Base-by-base conservation (phyloP, 768 basidiomycete species). In the Podaxis sp. region DNA sequence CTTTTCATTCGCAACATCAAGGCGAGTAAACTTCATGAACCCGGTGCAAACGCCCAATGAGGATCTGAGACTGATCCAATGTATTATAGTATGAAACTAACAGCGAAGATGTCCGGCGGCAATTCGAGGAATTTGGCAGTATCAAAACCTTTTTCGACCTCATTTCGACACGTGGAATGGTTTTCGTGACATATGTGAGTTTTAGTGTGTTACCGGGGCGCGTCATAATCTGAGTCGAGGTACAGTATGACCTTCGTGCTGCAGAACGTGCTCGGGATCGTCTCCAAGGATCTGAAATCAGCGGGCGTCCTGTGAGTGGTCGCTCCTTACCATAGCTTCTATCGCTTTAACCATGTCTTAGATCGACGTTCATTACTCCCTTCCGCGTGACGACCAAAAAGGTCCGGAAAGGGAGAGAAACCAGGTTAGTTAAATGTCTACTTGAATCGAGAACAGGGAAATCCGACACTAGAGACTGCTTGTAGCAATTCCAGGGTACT, bases 291-390 rank as follows among this genome's bases (percentile, higher is more conserved):
- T 90, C 88, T 54, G 87, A 91, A 72, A 90, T 99, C 58, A 89
- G 87, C 65, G 91, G 92, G 13, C 84, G 97, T 67, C 90, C 94
- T 33, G 96, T 98, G 68, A 79, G 95, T 82, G 36, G 4, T 19
- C 0, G 3, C 39, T 30, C 36, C 60, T 5, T 44, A 46, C 1
- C 42, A 22, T 44, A 44, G 40, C 11, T 39, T 67, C 42, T 52
- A 52, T 52, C 33, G 52, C 60, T 56, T 63, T 22, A 22, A 44
- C 51, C 42, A 8, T 66, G 52, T 12, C 59, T 48, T 71, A 97
- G 96, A 99, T 99, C 73, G 97, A 99, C 78, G 96, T 99, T 0
- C 97, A 99, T 74, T 99, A 95, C 78, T 96, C 95, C 28, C 78
- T 99, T 30, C 97, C 97, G 11, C 88, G 93, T 65, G 93, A 92